Evolutionary conservation across 306 rosid species (phyloP), one percentile per base, ranked within the genome.

Genomic region (Chamaecrista fasciculata): DNA sequence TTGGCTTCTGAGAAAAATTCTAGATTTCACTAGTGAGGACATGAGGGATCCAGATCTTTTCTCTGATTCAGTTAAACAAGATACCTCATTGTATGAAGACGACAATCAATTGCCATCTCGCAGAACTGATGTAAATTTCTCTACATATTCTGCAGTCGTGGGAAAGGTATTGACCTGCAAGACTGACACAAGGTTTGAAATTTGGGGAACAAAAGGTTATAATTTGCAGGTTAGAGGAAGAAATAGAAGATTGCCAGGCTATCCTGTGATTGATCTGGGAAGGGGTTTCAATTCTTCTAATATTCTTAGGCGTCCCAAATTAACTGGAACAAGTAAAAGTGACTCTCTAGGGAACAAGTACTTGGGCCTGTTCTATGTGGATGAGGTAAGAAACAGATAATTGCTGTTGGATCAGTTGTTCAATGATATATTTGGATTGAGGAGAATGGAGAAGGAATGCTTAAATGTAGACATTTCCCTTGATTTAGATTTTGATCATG

Each of bases 131-230:
- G 91, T 91, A 44, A 94, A 91, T 76, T 94, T 94, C 74, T 94
- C 96, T 23, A 34, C 79, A 31, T 91, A 91, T 84, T 94, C 99
- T 5, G 85, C 88, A 37, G 96, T 86, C 16, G 60, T 65, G 44
- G 96, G 92, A 37, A 94, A 91, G 76, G 96, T 90, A 67, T 76
- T 91, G 86, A 72, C 79, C 62, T 94, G 97, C 80, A 67, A 80
- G 71, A 81, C 79, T 21, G 99, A 94, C 77, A 67, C 95, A 6
- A 86, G 89, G 67, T 91, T 82, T 79, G 99, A 94, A 78, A 78
- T 88, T 43, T 94, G 97, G 99, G 93, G 90, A 31, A 88, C 89
- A 10, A 94, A 88, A 75, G 97, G 99, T 44, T 94, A 85, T 79
- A 80, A 56, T 76, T 61, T 87, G 76, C 92, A 82, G 74, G 86